Evolutionary conservation across 495 filamentous ascomycete genomes (phyloP).

Genomic region (Neurospora sublineolata): DNA sequence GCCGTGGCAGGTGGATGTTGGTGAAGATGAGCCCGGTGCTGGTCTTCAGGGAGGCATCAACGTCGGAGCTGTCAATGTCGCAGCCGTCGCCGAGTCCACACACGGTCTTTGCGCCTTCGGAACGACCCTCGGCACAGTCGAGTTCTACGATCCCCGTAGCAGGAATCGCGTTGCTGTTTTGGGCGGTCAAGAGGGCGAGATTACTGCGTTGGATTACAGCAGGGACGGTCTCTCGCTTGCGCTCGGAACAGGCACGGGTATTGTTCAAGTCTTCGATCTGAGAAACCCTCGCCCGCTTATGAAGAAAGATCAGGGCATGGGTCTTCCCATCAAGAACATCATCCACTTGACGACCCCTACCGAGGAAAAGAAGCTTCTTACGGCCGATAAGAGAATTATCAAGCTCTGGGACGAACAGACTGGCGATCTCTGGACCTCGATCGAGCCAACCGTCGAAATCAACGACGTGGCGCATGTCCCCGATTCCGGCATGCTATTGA

Average conservation of each 20-base stretch:
- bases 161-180: constrained; percentile 73
- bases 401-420: constrained; percentile 85
- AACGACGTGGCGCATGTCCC: constrained; percentile 83
- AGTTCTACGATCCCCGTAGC: constrained; percentile 86
- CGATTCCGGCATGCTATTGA: constrained; percentile 82
- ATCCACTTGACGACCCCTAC: constrained; percentile 72
- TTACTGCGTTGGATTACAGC: constrained; percentile 82
- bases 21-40: constrained; percentile 60
- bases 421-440: constrained; percentile 82
- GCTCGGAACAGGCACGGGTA: constrained; percentile 75
- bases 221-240: constrained; percentile 75
- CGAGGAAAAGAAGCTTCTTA: constrained; percentile 78
- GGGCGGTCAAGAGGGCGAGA: constrained; percentile 50
- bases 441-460: constrained; percentile 88
- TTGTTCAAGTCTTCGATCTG: constrained; percentile 89
- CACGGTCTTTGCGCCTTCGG: constrained; percentile 92
- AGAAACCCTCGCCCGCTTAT: constrained; percentile 75
- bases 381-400: constrained; percentile 87
- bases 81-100: constrained; percentile 76
- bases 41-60: constrained; percentile 74
- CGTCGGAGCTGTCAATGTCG: constrained; percentile 77
- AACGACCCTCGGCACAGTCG: constrained; percentile 88
- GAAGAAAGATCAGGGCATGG: constrained; percentile 91
- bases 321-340: constrained; percentile 82
- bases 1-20: constrained; percentile 66